These are phyloP conservation scores for Zostera marina DNA, from an alignment of 116 monocot species.

Conservation along the genomic window DNA sequence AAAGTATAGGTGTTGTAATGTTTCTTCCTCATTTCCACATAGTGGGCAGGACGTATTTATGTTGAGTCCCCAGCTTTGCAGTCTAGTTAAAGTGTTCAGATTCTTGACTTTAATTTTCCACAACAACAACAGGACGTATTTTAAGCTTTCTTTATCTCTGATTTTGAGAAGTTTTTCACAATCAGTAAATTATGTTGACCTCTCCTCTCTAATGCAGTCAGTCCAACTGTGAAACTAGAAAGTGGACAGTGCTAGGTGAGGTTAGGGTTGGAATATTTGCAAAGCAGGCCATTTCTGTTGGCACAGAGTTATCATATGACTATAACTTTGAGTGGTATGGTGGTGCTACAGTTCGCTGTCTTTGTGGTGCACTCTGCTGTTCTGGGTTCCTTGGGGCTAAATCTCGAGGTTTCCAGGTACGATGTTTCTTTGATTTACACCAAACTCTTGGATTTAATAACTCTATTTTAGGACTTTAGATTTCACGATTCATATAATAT, in stretches of 20 bases:
- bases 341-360: slow-evolving; percentile 77
- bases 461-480: neutral
- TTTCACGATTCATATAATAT: neutral
- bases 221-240: slow-evolving; percentile 95
- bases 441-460: too few relatives aligned
- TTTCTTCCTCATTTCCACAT: too few relatives aligned
- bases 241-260: slow-evolving; percentile 88
- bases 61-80: too few relatives aligned
- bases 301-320: slow-evolving; percentile 79
- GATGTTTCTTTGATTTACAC: too few relatives aligned
- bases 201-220: slow-evolving; percentile 30
- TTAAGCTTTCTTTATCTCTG: too few relatives aligned
- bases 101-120: too few relatives aligned
- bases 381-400: slow-evolving; percentile 96
- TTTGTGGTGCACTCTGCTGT: slow-evolving; percentile 75
- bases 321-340: slow-evolving; percentile 99
- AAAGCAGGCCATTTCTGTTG: slow-evolving; percentile 67
- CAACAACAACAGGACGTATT: too few relatives aligned
- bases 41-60: too few relatives aligned
- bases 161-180: neutral
- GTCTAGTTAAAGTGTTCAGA: too few relatives aligned
- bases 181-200: too few relatives aligned
- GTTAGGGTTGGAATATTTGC: slow-evolving; percentile 94
- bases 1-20: too few relatives aligned
- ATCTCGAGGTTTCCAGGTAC: slow-evolving; percentile 94